phyloP scores from a whole-genome alignment of 139 green algal species.

The Chlamydomonas schloesseri region DNA sequence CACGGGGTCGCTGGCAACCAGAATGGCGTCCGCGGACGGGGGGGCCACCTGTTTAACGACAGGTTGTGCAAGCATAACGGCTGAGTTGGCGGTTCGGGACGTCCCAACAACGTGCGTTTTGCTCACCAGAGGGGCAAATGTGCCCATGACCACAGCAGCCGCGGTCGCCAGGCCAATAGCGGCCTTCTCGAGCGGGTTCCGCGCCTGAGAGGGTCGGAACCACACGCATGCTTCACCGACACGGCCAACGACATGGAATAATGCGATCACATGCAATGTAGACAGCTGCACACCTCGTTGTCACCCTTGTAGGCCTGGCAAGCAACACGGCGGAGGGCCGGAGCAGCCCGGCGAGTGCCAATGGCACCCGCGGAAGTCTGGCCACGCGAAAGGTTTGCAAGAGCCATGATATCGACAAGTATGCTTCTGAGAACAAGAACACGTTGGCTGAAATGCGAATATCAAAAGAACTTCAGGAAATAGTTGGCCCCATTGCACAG shows the following conservation, averaged over 20 bases:
- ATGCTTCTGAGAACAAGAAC: too few relatives aligned
- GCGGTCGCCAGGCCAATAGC: slow-evolving; percentile 40
- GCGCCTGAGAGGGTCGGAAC: not conserved
- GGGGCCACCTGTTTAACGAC: slow-evolving; percentile 1
- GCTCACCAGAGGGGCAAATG: slow-evolving; percentile 28
- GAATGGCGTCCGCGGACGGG: slow-evolving; percentile 30
- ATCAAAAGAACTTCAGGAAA: too few relatives aligned
- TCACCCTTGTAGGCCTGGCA: too few relatives aligned
- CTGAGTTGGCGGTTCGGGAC: not conserved
- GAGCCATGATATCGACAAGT: too few relatives aligned
- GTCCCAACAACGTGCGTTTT: not conserved
- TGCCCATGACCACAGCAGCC: slow-evolving; percentile 33
- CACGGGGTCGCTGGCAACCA: slow-evolving; percentile 67
- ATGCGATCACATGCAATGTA: not conserved
- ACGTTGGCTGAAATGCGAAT: too few relatives aligned
- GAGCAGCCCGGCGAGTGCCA: too few relatives aligned
- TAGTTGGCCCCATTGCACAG: too few relatives aligned
- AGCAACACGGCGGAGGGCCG: too few relatives aligned
- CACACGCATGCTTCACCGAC: not conserved
- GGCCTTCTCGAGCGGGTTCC: slow-evolving; percentile 3
- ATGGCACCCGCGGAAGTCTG: too few relatives aligned
- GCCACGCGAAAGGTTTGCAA: too few relatives aligned
- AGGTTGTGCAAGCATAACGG: not conserved
- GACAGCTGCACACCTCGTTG: too few relatives aligned
- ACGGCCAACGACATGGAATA: not conserved